These are phyloP conservation scores for Diaporthe longicolla DNA, from an alignment of 2,329 filamentous ascomycete species.

Conservation along the genomic window DNA sequence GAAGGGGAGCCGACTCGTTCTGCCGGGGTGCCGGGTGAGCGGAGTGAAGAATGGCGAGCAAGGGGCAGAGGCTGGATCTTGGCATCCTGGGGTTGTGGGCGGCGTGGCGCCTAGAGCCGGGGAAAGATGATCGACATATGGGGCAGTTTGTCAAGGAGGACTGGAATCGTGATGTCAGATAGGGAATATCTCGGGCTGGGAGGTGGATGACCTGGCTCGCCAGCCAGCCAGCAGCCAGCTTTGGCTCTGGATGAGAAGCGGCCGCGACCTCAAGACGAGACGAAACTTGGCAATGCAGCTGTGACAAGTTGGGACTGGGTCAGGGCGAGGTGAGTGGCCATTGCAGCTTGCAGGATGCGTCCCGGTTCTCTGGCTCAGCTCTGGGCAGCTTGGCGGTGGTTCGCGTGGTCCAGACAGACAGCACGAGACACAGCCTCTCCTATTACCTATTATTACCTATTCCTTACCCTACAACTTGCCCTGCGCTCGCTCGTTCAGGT, in stretches of 20 bases:
- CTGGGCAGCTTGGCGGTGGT: constrained; percentile 31
- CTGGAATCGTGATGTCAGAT: constrained; percentile 38
- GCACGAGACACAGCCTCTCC: background rate
- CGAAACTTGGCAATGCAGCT: constrained; percentile 20
- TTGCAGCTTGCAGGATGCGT: constrained; percentile 26
- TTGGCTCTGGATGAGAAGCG: background rate
- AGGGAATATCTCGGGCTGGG: constrained; percentile 38
- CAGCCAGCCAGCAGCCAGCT: no score
- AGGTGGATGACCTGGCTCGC: background rate
- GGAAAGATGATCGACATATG: background rate
- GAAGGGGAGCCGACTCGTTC: background rate
- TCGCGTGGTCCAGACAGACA: constrained; percentile 12
- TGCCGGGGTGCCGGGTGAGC: constrained; percentile 18
- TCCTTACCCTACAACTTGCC: background rate
- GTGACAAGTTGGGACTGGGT: constrained; percentile 11
- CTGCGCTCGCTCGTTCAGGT: no score
- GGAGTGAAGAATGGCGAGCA: background rate
- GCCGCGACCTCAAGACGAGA: constrained; percentile 21
- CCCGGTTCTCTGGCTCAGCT: constrained; percentile 33
- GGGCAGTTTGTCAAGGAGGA: constrained; percentile 5
- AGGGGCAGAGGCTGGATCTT: background rate
- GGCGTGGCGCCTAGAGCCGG: background rate
- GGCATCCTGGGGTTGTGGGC: constrained; percentile 14
- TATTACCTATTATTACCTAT: background rate
- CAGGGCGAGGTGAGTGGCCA: constrained; percentile 13